phyloP scores from a whole-genome alignment of 306 rosid genomes.

The Gastrolobium villosum region DNA sequence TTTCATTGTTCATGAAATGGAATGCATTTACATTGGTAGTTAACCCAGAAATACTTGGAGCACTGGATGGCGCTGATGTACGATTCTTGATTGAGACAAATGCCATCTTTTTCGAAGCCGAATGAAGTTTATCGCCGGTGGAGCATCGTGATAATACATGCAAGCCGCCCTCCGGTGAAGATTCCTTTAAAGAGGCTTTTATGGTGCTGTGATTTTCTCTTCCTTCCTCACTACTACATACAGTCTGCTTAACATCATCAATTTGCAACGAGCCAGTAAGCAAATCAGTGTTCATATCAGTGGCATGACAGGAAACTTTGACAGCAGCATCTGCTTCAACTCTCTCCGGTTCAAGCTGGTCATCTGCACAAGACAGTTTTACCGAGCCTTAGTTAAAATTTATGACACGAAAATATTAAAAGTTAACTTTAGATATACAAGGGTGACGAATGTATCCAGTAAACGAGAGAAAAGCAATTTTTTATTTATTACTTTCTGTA shows the following conservation, averaged over 20 bases:
- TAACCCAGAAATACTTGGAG: conserved; percentile 41
- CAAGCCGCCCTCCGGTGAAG: conserved; percentile 44
- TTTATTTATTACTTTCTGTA: no score
- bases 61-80: conserved; percentile 23
- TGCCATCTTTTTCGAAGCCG: conserved; percentile 65
- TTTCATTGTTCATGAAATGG: conserved; percentile 52
- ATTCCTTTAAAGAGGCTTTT: conserved; percentile 38
- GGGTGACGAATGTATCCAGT: no score
- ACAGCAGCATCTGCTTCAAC: conserved; percentile 43
- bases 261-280: conserved; percentile 34
- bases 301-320: conserved; percentile 34
- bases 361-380: conserved; percentile 53
- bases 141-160: conserved; percentile 45
- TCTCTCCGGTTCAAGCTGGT: conserved; percentile 44
- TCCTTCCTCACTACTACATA: conserved; percentile 31
- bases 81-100: conserved; percentile 71
- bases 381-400: conserved; percentile 7
- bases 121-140: conserved; percentile 40
- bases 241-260: conserved; percentile 40
- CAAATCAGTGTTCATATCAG: conserved; percentile 44
- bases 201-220: conserved; percentile 45
- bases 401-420: conserved; percentile 1
- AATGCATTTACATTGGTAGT: conserved; percentile 39
- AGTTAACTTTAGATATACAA: no score
- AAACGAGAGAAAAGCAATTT: no score